Base-by-base conservation (phyloP, 805 yeast species). In the Metschnikowia similis region DNA sequence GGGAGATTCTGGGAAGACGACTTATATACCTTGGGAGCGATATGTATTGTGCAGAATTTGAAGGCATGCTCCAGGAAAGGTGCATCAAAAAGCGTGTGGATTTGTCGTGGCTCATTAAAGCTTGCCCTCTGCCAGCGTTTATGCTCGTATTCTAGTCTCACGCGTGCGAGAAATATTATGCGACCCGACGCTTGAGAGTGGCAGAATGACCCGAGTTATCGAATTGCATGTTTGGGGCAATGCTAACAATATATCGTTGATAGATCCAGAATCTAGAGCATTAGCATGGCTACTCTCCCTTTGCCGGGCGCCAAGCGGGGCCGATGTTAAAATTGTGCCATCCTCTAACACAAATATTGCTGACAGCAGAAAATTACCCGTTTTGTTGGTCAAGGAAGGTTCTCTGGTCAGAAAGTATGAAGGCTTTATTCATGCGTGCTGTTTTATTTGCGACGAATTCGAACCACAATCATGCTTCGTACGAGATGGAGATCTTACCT, bases 341-440 rank as follows among this genome's bases (percentile, higher is more conserved):
- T 81, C 87, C 2, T 79, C 81, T 48, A 83, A 85, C 60, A 76
- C 83, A 10, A 80, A 79, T 56, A 48, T 79, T 8, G 78, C 87
- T 0, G 71, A 70, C 9, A 69, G 71, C 9, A 77, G 75, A 2
- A 67, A 64, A 42, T 61, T 85, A 14, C 92, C 92, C 0, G 62
- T 75, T 2, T 61, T 82, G 42, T 62, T 66, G 8, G 56, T 49
- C 31, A 39, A 21, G 4, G 41, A 36, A 1, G 41, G 58, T 32
- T 68, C 56, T 1, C 56, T 49, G 9, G 58, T 47, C 1, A 47
- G 43, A 5, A 65, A 56, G 21, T 54, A 67, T 11, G 74, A 74
- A 44, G 84, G 84, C 0, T 80, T 60, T 50, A 40, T 35, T 26
- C 54, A 54, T 10, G 79, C 81, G 1, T 60, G 72, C 1, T 52